phyloP scores from a whole-genome alignment of 2,329 filamentous ascomycete species.

The Chaetomiaceae sp. region DNA sequence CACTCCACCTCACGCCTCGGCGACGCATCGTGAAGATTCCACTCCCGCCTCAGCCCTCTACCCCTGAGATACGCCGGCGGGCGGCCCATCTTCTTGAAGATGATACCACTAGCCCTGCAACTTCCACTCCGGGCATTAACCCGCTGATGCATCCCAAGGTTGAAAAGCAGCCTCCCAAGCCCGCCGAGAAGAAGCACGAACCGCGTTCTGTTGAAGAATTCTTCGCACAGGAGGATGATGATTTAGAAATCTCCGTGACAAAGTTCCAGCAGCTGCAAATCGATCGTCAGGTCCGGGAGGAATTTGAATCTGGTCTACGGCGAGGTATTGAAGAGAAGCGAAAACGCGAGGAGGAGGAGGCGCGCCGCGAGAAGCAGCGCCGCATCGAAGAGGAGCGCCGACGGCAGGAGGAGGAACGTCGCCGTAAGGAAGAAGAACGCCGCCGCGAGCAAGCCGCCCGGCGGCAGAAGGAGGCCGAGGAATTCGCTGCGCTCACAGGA shows the following conservation, averaged over 20 bases:
- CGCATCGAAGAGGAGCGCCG: slow-evolving; percentile 25
- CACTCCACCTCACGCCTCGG: slow-evolving; percentile 1
- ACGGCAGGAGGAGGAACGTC: slow-evolving; percentile 23
- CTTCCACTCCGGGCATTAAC: slow-evolving; percentile 1
- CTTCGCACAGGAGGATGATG: slow-evolving; percentile 19
- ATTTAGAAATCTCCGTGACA: slow-evolving; percentile 16
- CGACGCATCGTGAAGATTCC: slow-evolving; percentile 13
- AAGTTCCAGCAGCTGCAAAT: slow-evolving; percentile 23
- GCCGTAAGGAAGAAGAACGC: slow-evolving; percentile 25
- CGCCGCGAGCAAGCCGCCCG: slow-evolving; percentile 24
- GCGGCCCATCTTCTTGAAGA: neutral
- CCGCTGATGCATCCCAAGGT: slow-evolving; percentile 1
- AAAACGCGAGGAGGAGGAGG: slow-evolving; percentile 15
- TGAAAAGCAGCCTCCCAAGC: slow-evolving; percentile 8
- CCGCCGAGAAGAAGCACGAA: neutral
- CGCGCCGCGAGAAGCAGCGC: slow-evolving; percentile 20
- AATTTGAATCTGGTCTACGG: slow-evolving; percentile 7
- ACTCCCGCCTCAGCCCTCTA: slow-evolving; percentile 6
- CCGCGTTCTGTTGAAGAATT: slow-evolving; percentile 17
- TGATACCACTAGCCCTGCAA: slow-evolving; percentile 3
- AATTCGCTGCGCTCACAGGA: slow-evolving; percentile 22
- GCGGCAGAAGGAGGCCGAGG: slow-evolving; percentile 17
- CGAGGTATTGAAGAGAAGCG: slow-evolving; percentile 17
- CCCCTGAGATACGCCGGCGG: slow-evolving; percentile 6
- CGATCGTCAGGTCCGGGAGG: slow-evolving; percentile 18